Conservation (phyloP, 495 filamentous ascomycete species). For the Viridothelium virens region DNA sequence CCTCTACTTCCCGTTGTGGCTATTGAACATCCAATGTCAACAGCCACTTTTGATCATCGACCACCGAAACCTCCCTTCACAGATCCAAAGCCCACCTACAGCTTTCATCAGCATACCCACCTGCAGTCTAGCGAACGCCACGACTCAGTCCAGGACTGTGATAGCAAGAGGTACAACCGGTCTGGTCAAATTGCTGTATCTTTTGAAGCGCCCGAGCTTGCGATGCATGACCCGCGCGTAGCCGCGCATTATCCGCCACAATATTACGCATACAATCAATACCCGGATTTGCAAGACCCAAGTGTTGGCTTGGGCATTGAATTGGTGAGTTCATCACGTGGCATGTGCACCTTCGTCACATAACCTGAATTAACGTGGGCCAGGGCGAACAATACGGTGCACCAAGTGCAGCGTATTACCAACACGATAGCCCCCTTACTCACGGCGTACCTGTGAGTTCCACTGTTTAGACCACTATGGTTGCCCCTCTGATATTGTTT, state of each 20-base stretch:
- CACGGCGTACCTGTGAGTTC: slow-evolving; percentile 22
- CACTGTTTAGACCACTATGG: not conserved
- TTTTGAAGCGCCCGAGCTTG: slow-evolving; percentile 22
- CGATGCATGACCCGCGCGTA: slow-evolving; percentile 19
- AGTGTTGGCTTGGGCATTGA: slow-evolving; percentile 33
- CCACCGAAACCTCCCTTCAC: slow-evolving; percentile 24
- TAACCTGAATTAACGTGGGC: slow-evolving; percentile 16
- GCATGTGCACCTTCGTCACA: slow-evolving; percentile 19
- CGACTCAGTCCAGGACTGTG: slow-evolving; percentile 15
- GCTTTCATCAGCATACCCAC: slow-evolving; percentile 24
- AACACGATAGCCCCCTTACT: slow-evolving; percentile 47
- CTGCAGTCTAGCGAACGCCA: slow-evolving; percentile 21
- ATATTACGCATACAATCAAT: slow-evolving; percentile 17
- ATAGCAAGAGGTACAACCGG: not conserved
- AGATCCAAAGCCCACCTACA: slow-evolving; percentile 22
- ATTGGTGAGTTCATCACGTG: slow-evolving; percentile 30
- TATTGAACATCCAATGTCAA: slow-evolving; percentile 19
- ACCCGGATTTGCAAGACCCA: slow-evolving; percentile 31
- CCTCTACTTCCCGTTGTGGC: not conserved
- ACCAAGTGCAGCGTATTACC: slow-evolving; percentile 36
- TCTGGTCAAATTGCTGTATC: slow-evolving; percentile 8
- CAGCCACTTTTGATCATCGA: slow-evolving; percentile 24
- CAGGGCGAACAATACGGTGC: slow-evolving; percentile 12
- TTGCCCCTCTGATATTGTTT: slow-evolving; percentile 14
- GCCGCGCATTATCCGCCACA: slow-evolving; percentile 13